Base-by-base conservation (phyloP, 495 filamentous ascomycete genomes). In the Neurospora terricola region DNA sequence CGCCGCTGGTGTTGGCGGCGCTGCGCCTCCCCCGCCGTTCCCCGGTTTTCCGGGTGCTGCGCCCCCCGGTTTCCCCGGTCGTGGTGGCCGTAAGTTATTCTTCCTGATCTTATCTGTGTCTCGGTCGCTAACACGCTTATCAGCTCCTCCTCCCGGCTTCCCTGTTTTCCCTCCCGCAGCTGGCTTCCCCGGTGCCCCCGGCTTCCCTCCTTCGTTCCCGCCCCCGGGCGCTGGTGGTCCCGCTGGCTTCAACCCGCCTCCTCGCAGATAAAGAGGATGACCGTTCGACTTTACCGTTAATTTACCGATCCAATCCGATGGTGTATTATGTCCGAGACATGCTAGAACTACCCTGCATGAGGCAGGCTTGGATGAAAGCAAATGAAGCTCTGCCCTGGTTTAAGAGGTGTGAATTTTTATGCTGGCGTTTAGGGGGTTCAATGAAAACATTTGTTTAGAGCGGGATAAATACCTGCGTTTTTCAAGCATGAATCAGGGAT, bases 41-140 rank as follows among this genome's bases (percentile, higher is more conserved):
- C 90, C 88, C 73, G 88, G 88, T 54, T 92, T 93, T 79, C 88
- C 88, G 36, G 90, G 90, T 70, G 87, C 85, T 23, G 81, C 81
- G 70, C 89, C 90, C 66, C 91, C 91, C 73, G 91, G 92, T 34
- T 97, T 96, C 76, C 86, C 87, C 78, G 93, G 92, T 40, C 88
- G 91, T 83, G 92, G 92, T 78, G 92, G 90, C 78, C 89, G 90
- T 92, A 86, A 87, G 88, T 86, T 75, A 36, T 66, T 59, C 73
- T 74, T 72, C 39, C 18, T 68, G 54, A 1, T 69, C 21, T 42
- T 27, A 11, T 8, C 9, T 23, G 18, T 12, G 30, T 8, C 30
- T 42, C 11, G 11, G 5, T 40, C 27, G 34, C 73, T 68, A 69
- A 74, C 43, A 71, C 38, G 38, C 21, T 37, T 40, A 72, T 76